Evolutionary conservation across 495 filamentous ascomycete genomes (phyloP), one percentile per base, ranked within the genome.

Genomic region (Cladorrhinum samala): DNA sequence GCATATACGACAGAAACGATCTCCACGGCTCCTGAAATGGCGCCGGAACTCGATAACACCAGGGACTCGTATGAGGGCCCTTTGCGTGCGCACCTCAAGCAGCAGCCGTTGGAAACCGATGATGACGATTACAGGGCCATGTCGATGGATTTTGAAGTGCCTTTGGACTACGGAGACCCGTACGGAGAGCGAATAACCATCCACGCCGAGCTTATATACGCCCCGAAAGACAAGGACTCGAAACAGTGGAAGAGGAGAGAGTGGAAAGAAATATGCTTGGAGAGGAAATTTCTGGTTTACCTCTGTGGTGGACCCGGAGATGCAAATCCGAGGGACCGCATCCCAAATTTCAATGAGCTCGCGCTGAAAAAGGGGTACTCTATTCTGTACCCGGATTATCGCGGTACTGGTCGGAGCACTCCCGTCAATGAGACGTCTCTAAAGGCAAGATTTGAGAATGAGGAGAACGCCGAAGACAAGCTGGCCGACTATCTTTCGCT

Each of bases 391-490:
- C 71, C 95, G 3, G 89, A 95, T 63, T 89, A 93, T 59, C 79
- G 91, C 2, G 91, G 91, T 2, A 94, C 89, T 3, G 92, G 90
- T 5, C 65, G 88, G n/a, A 91, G 86, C 62, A 81, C 73, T 5
- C 80, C 87, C 0, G 81, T 86, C 9, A 82, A 84, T 2, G 72
- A 72, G 17, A 85, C 83, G 0, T 76, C 79, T 56, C 21, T 46
- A 9, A 20, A 1, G 18, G 18, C 25, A 33, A 33, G 27, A 33
- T 33, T 33, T 1, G 8, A 24, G 13, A 25, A 30, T 24, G 8
- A n/a, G 1, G 9, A 20, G 24, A 19, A 6, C 3, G 24, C 21
- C 21, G 76, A 80, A 7, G 58, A 69, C 14, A 54, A 62, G 30
- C 87, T 91, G 62, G 88, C 85, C 8, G 74, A 80, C 36, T 92